Conservation (phyloP, 495 filamentous ascomycete species). For the Chaetomium cochliodes region DNA sequence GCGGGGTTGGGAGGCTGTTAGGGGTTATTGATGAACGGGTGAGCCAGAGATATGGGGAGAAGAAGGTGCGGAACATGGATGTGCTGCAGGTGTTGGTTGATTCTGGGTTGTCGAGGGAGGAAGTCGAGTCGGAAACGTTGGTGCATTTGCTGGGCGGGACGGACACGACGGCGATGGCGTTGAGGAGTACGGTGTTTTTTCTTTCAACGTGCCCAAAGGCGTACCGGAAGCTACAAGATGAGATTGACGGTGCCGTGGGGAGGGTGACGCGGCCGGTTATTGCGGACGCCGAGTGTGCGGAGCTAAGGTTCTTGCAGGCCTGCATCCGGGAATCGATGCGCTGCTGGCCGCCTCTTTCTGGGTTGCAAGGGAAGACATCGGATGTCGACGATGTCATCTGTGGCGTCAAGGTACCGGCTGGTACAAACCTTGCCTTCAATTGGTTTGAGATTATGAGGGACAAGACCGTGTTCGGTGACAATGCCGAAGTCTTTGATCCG, state of each 20-base stretch:
- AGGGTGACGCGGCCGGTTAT: neutral
- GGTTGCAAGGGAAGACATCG: neutral
- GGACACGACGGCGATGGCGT: neutral
- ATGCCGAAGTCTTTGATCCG: slow-evolving; percentile 1
- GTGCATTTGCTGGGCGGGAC: neutral
- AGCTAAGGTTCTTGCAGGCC: neutral
- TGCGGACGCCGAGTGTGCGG: neutral
- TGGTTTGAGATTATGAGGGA: neutral
- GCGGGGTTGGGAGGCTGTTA: neutral
- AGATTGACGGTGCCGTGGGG: neutral
- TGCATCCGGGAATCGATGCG: neutral
- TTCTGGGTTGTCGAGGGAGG: neutral
- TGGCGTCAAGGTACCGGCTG: neutral
- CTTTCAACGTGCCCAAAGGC: neutral
- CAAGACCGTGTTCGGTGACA: neutral
- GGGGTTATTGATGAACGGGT: neutral
- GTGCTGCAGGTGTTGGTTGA: neutral
- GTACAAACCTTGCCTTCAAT: neutral
- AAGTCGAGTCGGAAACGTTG: slow-evolving; percentile 1
- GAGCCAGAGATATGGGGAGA: neutral
- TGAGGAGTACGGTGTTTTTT: neutral
- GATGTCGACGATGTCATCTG: neutral
- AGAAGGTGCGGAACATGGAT: neutral
- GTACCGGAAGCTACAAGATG: neutral
- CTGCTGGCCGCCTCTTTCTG: neutral